phyloP scores from a whole-genome alignment of 331 rosid genomes.

The Pyracantha coccinea region DNA sequence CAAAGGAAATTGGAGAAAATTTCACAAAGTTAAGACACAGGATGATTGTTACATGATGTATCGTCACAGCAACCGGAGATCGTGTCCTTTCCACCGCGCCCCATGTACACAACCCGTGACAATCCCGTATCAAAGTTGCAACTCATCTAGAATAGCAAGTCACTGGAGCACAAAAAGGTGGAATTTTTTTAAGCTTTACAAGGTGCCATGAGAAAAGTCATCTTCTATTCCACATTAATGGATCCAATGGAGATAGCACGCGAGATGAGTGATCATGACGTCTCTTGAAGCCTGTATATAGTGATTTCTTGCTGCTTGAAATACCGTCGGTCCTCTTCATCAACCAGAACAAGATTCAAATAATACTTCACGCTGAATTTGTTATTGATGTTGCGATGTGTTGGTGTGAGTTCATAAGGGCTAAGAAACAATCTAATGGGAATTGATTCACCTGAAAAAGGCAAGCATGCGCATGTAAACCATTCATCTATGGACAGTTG shows the following conservation, averaged over 20 bases:
- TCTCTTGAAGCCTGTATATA: slow-evolving; percentile 73
- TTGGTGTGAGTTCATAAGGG: slow-evolving; percentile 87
- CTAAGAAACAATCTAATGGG: slow-evolving; percentile 91
- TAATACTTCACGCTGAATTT: slow-evolving; percentile 90
- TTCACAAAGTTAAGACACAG: neutral
- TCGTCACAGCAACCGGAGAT: slow-evolving; percentile 1
- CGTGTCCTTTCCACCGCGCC: slow-evolving; percentile 9
- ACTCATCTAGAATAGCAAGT: slow-evolving; percentile 19
- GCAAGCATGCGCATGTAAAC: neutral
- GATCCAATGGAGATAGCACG: slow-evolving; percentile 11
- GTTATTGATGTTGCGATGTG: slow-evolving; percentile 82
- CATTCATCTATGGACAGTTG: too few relatives aligned
- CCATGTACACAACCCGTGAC: slow-evolving; percentile 40
- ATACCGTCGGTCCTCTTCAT: slow-evolving; percentile 48
- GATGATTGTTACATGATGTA: slow-evolving; percentile 1
- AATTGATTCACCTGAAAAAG: slow-evolving; percentile 76
- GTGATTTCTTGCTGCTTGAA: slow-evolving; percentile 89
- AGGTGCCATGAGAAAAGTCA: slow-evolving; percentile 17
- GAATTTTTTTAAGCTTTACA: slow-evolving; percentile 32
- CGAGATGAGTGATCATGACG: slow-evolving; percentile 34
- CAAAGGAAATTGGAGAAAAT: neutral
- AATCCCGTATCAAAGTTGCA: slow-evolving; percentile 21
- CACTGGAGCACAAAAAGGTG: slow-evolving; percentile 12
- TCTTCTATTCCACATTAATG: slow-evolving; percentile 18
- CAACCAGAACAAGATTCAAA: slow-evolving; percentile 89